Evolutionary conservation across 148 eudicot genomes (phyloP).

Genomic region (Persicaria tinctoria): DNA sequence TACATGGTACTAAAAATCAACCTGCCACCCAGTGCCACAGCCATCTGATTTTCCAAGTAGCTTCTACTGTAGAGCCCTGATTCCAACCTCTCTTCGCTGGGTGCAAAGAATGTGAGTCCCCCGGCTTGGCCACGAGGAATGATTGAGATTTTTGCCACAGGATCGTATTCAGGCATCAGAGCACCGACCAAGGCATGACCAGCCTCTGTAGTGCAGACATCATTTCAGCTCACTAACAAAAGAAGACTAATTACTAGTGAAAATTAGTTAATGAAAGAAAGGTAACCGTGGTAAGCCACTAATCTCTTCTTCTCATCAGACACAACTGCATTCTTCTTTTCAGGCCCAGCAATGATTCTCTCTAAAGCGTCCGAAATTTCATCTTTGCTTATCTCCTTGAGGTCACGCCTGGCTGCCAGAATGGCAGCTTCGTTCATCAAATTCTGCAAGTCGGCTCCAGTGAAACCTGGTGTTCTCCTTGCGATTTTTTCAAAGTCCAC

Average conservation of each 20-base stretch:
- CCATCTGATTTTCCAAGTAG: conserved; percentile 99
- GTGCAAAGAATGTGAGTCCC: conserved; percentile 97
- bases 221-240: not conserved
- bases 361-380: conserved; percentile 96
- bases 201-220: conserved; percentile 52
- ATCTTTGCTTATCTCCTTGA: conserved; percentile 98
- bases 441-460: conserved; percentile 97
- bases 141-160: conserved; percentile 95
- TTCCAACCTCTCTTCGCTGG: conserved; percentile 96
- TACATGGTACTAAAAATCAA: conserved; percentile 13
- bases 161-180: conserved; percentile 97
- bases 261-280: not conserved
- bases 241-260: not conserved
- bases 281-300: conserved; percentile 89
- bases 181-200: conserved; percentile 99
- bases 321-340: conserved; percentile 99
- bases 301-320: conserved; percentile 96
- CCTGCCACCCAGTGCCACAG: conserved; percentile 99
- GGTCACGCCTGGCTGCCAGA: conserved; percentile 95
- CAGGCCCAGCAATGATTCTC: conserved; percentile 99
- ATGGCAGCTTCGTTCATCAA: conserved; percentile 99
- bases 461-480: conserved; percentile 97
- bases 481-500: conserved; percentile 94
- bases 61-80: conserved; percentile 96
- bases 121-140: conserved; percentile 99